These are phyloP conservation scores for Cercospora zeina DNA, from an alignment of 2,329 filamentous ascomycete genomes.

Conservation along the genomic window DNA sequence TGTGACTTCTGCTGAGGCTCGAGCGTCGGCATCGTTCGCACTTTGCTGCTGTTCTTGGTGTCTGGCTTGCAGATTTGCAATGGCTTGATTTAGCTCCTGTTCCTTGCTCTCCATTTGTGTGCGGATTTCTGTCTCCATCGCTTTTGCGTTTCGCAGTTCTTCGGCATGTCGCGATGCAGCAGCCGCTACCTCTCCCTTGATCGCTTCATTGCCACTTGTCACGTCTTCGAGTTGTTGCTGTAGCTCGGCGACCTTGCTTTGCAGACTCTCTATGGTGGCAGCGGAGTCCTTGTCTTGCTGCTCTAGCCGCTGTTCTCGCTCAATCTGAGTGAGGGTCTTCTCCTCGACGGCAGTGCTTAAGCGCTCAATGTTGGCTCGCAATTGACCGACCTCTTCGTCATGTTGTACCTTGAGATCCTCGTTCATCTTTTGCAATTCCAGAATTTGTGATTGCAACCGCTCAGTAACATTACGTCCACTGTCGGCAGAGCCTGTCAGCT, in stretches of 20 bases:
- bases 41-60: slow-evolving; percentile 26
- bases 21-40: slow-evolving; percentile 20
- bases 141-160: slow-evolving; percentile 21
- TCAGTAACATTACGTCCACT: slow-evolving; percentile 27
- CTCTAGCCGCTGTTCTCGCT: slow-evolving; percentile 21
- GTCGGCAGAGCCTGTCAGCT: slow-evolving; percentile 30
- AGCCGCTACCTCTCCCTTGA: slow-evolving; percentile 19
- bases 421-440: slow-evolving; percentile 24
- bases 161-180: slow-evolving; percentile 22
- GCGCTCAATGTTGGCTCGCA: slow-evolving; percentile 19
- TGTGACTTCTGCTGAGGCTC: slow-evolving; percentile 22
- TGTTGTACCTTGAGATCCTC: slow-evolving; percentile 23
- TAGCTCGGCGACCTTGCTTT: slow-evolving; percentile 22
- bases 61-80: slow-evolving; percentile 29
- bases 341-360: slow-evolving; percentile 21
- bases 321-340: slow-evolving; percentile 13
- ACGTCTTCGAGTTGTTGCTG: slow-evolving; percentile 29
- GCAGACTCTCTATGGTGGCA: slow-evolving; percentile 26
- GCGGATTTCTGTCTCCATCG: slow-evolving; percentile 21
- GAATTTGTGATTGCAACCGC: slow-evolving; percentile 23
- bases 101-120: slow-evolving; percentile 28
- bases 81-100: slow-evolving; percentile 27
- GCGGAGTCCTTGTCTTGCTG: slow-evolving; percentile 13
- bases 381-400: slow-evolving; percentile 18
- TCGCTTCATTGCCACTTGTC: slow-evolving; percentile 21